phyloP scores from a whole-genome alignment of 176 grass and related monocot species.

The Musa beccarii region DNA sequence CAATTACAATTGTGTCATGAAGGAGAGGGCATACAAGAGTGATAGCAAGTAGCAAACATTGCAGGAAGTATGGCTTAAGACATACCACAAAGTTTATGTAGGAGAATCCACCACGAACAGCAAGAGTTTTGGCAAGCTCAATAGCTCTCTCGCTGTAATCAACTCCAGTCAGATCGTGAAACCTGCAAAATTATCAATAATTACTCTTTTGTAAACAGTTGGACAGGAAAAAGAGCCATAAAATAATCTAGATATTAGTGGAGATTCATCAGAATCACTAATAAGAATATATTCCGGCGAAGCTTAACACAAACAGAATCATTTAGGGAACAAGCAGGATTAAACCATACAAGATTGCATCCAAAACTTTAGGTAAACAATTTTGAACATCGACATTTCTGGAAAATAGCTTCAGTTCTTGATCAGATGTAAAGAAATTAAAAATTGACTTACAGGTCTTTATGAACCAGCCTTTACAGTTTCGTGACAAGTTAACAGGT shows the following conservation, averaged over 20 bases:
- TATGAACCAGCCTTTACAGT: too few relatives aligned
- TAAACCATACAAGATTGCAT: too few relatives aligned
- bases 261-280: background rate
- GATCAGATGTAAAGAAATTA: too few relatives aligned
- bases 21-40: background rate
- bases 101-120: constrained; percentile 61
- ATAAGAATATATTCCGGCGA: background rate
- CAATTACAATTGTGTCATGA: background rate
- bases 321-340: background rate
- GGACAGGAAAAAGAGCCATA: background rate
- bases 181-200: constrained; percentile 35
- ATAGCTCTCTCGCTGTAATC: constrained; percentile 78
- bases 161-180: constrained; percentile 77
- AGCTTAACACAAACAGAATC: background rate
- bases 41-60: background rate
- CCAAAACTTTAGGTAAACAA: too few relatives aligned
- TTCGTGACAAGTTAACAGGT: too few relatives aligned
- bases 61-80: constrained; percentile 27
- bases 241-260: background rate
- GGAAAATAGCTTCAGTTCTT: too few relatives aligned
- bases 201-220: background rate
- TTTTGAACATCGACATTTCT: too few relatives aligned
- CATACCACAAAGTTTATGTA: constrained; percentile 78
- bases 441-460: too few relatives aligned
- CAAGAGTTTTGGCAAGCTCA: constrained; percentile 66